Evolutionary conservation across 768 basidiomycete species (phyloP), one percentile per base, ranked within the genome.

Genomic region (Holtermanniella nyarrowii): DNA sequence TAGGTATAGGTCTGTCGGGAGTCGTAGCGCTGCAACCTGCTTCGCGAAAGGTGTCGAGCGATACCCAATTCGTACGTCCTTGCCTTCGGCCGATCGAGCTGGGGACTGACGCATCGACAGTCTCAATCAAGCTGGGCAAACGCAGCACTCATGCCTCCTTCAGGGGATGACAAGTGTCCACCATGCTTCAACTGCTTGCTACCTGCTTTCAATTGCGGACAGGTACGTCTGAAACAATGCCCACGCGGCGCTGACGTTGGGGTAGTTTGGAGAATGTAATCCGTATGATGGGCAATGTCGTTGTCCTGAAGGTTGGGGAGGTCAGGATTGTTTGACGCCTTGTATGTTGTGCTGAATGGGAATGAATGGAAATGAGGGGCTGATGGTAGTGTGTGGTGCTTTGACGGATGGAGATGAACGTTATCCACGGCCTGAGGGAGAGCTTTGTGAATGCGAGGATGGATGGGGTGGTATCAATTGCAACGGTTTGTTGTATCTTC

Each of bases 391-490:
- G 65, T 96, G 93, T 61, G 95, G 88, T 68, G 91, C 93, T 4
- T 77, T 97, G 24, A 83, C 88, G 14, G 90, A 96, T 56, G 91
- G 91, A 0, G 81, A 83, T 44, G 82, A 86, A 44, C 79, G 95
- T 23, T 80, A 81, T 49, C 82, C 89, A 22, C 77, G 95, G 55
- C 83, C 83, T 42, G 80, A 81, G 3, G 83, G 82, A 1, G 76
- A 83, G 48, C 72, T 79, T 12, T 96, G 93, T 70, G 77, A 88
- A 22, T 99, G 95, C 70, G 85, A 85, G 61, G 88, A 90, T 1
- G 93, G 90, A 0, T 99, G 93, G 93, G 79, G 79, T 40, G 93
- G 95, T 13, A 83, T 96, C 55, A 97, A 96, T 67, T 99, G 95
- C 75, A 97, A 99, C 73, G 90, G 91, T 90, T 48, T 52, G 80